These are phyloP conservation scores for Neurospora sp. DNA, from an alignment of 495 filamentous ascomycete genomes.

Conservation along the genomic window DNA sequence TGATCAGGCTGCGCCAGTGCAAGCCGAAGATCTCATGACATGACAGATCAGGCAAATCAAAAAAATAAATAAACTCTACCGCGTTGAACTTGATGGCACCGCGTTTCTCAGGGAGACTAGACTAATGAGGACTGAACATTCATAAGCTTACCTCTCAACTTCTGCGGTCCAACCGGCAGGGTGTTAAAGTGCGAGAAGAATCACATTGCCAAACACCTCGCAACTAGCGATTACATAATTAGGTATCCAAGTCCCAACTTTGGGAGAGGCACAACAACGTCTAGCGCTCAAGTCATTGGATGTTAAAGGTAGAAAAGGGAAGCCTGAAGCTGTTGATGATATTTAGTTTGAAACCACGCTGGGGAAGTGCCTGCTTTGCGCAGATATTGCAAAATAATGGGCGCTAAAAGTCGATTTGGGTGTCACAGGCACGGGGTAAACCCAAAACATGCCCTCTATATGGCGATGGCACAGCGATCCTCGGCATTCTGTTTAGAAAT, in stretches of 20 bases:
- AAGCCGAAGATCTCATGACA: background rate
- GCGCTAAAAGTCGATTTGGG: background rate
- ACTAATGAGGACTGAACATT: background rate
- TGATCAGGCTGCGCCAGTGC: background rate
- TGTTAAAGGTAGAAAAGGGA: background rate
- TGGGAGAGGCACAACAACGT: background rate
- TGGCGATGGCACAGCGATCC: background rate
- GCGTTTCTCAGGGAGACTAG: background rate
- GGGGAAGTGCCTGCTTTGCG: background rate
- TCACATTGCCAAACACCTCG: background rate
- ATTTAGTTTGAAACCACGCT: background rate
- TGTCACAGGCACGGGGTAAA: background rate
- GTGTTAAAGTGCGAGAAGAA: background rate
- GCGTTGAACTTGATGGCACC: background rate
- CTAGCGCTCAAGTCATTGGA: background rate
- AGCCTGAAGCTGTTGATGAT: background rate
- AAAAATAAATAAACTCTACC: background rate
- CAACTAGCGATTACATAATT: background rate
- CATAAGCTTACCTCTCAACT: background rate
- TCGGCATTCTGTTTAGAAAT: background rate
- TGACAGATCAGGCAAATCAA: background rate
- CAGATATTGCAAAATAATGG: background rate
- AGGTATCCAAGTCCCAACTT: background rate
- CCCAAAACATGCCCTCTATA: background rate
- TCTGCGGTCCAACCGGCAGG: background rate